Evolutionary conservation across 2,329 filamentous ascomycete genomes (phyloP).

Genomic region (Cladosporium phlei): DNA sequence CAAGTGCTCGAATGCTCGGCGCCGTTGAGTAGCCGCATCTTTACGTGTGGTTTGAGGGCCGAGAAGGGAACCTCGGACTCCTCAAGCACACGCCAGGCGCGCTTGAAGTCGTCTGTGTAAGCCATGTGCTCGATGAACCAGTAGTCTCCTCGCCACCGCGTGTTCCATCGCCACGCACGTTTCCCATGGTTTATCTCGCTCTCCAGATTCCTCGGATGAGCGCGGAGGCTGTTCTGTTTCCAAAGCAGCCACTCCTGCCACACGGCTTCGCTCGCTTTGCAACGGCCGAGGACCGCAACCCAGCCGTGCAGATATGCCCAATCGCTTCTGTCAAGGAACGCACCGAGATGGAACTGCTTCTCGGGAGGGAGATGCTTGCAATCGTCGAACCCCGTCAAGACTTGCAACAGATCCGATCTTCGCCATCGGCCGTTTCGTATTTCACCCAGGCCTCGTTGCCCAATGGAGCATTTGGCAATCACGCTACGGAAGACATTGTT

Average conservation of each 20-base stretch:
- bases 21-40: conserved; percentile 24
- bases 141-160: conserved; percentile 28
- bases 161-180: conserved; percentile 20
- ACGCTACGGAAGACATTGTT: conserved; percentile 29
- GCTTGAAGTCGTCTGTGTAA: conserved; percentile 24
- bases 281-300: conserved; percentile 31
- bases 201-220: conserved; percentile 19
- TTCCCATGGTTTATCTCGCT: too few species aligned
- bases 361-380: conserved; percentile 22
- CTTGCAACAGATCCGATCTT: conserved; percentile 30
- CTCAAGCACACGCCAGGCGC: conserved; percentile 29
- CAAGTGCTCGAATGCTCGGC: conserved; percentile 23
- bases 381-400: conserved; percentile 32
- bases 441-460: conserved; percentile 32
- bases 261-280: conserved; percentile 25
- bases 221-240: conserved; percentile 23
- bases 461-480: conserved; percentile 36
- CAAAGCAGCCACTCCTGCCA: conserved; percentile 34
- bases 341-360: conserved; percentile 30
- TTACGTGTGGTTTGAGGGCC: conserved; percentile 19
- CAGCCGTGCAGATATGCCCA: conserved; percentile 34
- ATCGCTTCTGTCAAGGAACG: conserved; percentile 27
- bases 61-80: conserved; percentile 23
- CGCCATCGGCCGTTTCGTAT: conserved; percentile 36
- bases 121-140: conserved; percentile 34